Conservation (phyloP, 1,284 basidiomycete species). For the Psilocybe mexicana region DNA sequence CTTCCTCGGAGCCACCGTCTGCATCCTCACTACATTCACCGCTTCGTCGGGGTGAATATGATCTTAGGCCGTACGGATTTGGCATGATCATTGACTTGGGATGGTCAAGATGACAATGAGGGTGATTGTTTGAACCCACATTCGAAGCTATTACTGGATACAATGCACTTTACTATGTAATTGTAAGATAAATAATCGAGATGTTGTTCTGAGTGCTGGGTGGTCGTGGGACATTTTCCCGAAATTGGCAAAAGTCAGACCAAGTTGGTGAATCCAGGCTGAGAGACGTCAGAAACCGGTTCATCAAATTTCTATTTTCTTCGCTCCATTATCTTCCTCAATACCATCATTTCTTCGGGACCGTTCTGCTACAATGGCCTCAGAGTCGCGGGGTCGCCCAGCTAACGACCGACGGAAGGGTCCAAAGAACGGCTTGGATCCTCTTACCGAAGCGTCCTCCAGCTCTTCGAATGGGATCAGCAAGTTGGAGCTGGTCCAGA, state of each 20-base stretch:
- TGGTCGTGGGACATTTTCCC: slow-evolving; percentile 24
- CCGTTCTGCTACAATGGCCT: slow-evolving; percentile 22
- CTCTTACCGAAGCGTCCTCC: slow-evolving; percentile 30
- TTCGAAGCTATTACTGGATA: slow-evolving; percentile 5
- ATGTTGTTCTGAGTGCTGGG: neutral
- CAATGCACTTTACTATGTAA: neutral
- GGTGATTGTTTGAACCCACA: no score
- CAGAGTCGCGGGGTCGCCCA: slow-evolving; percentile 23
- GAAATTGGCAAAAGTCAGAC: slow-evolving; percentile 17
- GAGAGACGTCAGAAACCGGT: slow-evolving; percentile 26
- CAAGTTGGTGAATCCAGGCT: slow-evolving; percentile 16
- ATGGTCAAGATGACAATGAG: slow-evolving; percentile 45
- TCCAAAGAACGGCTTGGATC: slow-evolving; percentile 36
- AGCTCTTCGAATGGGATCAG: slow-evolving; percentile 33
- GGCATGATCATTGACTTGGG: slow-evolving; percentile 71
- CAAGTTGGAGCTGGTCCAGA: slow-evolving; percentile 64
- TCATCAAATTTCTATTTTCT: slow-evolving; percentile 22
- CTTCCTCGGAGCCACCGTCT: neutral
- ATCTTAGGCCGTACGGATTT: slow-evolving; percentile 70
- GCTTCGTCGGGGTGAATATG: slow-evolving; percentile 55
- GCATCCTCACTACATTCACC: neutral
- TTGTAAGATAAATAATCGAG: neutral
- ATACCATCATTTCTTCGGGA: slow-evolving; percentile 23
- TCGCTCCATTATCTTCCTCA: slow-evolving; percentile 7
- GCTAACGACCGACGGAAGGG: slow-evolving; percentile 20